phyloP scores from a whole-genome alignment of 345 rosid species.

The Geranium brycei region DNA sequence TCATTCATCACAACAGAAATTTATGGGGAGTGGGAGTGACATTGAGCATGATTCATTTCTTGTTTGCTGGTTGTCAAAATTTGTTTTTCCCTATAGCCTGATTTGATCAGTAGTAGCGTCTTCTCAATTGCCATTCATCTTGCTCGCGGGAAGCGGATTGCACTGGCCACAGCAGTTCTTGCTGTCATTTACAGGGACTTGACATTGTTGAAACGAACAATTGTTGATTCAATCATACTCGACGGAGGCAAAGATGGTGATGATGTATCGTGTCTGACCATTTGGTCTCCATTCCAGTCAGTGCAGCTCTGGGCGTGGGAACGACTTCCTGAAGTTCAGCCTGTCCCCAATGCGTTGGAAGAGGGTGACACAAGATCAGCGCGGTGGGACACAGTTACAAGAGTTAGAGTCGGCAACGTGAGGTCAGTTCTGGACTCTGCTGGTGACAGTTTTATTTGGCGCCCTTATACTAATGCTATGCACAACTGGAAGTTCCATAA shows the following conservation, averaged over 20 bases:
- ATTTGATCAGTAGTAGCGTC: constrained; percentile 4
- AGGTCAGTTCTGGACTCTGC: too few relatives aligned
- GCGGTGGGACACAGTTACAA: constrained; percentile 16
- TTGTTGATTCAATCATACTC: constrained; percentile 11
- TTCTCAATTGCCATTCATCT: constrained; percentile 37
- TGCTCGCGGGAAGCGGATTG: constrained; percentile 30
- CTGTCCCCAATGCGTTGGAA: constrained; percentile 8
- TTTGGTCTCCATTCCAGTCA: constrained; percentile 21
- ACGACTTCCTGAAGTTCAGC: constrained; percentile 21
- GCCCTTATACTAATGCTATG: too few relatives aligned
- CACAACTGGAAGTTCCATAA: too few relatives aligned
- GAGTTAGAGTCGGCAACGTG: too few relatives aligned
- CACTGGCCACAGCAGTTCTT: constrained; percentile 44
- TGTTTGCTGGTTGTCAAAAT: constrained; percentile 37
- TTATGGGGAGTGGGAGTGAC: constrained; percentile 27
- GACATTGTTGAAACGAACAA: constrained; percentile 21
- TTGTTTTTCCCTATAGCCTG: constrained; percentile 17
- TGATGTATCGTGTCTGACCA: background rate
- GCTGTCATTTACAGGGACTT: constrained; percentile 35
- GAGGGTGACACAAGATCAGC: constrained; percentile 23
- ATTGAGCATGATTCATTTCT: constrained; percentile 57
- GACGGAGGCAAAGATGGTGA: background rate
- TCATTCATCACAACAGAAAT: too few relatives aligned
- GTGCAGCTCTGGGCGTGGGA: constrained; percentile 47
- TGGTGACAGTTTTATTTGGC: too few relatives aligned